Percentiles rank a stretch among this genome's conserved stretches.
Conservation (phyloP, 768 basidiomycete species). For the Lentinula aciculospora region DNA sequence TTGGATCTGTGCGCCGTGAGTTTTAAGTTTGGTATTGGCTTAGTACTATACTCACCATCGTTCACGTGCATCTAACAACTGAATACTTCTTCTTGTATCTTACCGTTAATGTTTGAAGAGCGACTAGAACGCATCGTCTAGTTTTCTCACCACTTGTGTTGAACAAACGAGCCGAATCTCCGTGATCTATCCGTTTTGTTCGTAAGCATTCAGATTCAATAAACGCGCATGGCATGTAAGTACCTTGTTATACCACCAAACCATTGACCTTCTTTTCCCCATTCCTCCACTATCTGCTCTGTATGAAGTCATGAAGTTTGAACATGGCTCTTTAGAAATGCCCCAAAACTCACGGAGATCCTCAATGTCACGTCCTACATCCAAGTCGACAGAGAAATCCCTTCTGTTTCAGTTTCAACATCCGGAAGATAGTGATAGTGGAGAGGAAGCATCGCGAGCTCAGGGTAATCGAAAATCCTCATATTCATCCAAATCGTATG, state of each 20-base stretch:
- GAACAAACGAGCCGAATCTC: neutral
- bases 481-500: neutral
- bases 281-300: neutral
- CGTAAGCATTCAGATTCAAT: neutral
- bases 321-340: neutral
- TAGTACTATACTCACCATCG: neutral
- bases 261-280: neutral
- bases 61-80: neutral
- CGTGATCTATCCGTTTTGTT: neutral
- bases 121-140: neutral
- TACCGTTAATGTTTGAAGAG: neutral
- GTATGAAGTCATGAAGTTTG: neutral
- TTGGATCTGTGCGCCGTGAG: no score
- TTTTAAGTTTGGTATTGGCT: no score
- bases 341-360: neutral
- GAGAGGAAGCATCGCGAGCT: neutral
- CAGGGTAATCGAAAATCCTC: neutral
- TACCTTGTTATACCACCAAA: neutral
- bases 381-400: neutral
- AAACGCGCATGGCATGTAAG: neutral
- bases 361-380: neutral
- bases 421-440: conserved; percentile 5
- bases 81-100: neutral
- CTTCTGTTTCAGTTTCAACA: neutral
- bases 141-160: neutral